Conservation (phyloP, 1,139 yeast species). For the Blastobotrys apis region DNA sequence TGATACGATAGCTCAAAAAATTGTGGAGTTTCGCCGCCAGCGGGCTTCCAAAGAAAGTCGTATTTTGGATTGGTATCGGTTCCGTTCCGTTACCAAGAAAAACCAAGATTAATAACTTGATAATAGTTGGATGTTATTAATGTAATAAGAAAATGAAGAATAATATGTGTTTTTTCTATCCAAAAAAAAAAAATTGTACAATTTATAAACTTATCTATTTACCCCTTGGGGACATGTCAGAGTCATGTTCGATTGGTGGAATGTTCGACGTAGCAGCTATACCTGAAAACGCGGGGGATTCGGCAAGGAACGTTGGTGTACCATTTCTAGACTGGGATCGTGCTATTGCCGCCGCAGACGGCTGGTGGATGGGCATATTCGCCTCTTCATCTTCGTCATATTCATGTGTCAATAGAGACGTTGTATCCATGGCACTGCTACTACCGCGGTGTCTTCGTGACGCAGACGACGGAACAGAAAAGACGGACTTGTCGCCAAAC, state of each 20-base stretch:
- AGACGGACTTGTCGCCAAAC: constrained; percentile 58
- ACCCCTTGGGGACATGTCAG: no score
- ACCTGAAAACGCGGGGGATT: neutral
- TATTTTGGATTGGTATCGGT: constrained; percentile 24
- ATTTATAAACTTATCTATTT: no score
- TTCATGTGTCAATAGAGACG: constrained; percentile 6
- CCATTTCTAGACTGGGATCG: constrained; percentile 3
- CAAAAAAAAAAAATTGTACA: no score
- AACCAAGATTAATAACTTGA: neutral
- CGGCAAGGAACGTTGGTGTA: neutral
- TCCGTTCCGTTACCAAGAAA: constrained; percentile 12
- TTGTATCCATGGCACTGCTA: constrained; percentile 1
- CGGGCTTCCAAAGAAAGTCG: constrained; percentile 8
- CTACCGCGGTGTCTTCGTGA: neutral
- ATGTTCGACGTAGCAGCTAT: neutral
- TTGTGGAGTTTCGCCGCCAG: constrained; percentile 12
- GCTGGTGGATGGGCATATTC: constrained; percentile 9
- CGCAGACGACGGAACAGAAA: constrained; percentile 28
- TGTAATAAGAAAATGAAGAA: no score
- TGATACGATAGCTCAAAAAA: constrained; percentile 16
- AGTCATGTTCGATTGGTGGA: neutral
- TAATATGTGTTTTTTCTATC: no score
- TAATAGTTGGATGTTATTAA: no score
- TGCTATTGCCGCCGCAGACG: constrained; percentile 10
- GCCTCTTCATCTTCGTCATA: constrained; percentile 11